Evolutionary conservation across 208 protist species (phyloP), one percentile per base, ranked within the genome.

Genomic region (Herpetomonas tarakana): DNA sequence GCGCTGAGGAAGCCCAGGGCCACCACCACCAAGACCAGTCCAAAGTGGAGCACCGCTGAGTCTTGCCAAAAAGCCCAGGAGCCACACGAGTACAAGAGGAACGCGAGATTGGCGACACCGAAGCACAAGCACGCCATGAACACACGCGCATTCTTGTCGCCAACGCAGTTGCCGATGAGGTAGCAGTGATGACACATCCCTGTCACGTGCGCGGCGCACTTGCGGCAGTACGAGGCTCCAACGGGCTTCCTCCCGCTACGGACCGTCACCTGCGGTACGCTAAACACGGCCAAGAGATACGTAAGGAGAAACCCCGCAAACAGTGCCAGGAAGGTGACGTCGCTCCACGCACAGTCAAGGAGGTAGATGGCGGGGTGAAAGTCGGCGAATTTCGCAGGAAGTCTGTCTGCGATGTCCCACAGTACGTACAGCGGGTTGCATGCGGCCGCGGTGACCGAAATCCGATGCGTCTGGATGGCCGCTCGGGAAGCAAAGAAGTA

Each of bases 181-280:
- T 84, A 86, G 57, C 81, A 86, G 54, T 88, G 81, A 58, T 88
- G 81, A 47, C 88, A 75, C 71, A 83, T 86, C 16, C 26, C 31
- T 0, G 58, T 26, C 1, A 91, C 65, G 31, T 68, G 38, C 0
- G 71, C 59, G 2, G 18, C 65, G 54, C 81, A 88, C 58, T 71
- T 68, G 35, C 69, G 41, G 59, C 75, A 91, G 50, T 62, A 68
- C 11, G 60, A 76, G 11, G 18, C 16, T 44, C 16, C 28, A 19
- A 1, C 30, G 12, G 16, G 26, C 6, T 29, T 26, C 0, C 26
- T 29, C 21, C 38, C 38, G 35, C 38, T 12, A 27, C 19, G 39
- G 1, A 7, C 22, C 16, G 26, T 7, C 3, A 68, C 52, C 45
- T 86, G 76, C 2, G 79, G 79, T 0, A 71, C 63, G 44, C 80